Base-by-base conservation (phyloP, 257 asterid genomes). In the Salvia rosmarinus region DNA sequence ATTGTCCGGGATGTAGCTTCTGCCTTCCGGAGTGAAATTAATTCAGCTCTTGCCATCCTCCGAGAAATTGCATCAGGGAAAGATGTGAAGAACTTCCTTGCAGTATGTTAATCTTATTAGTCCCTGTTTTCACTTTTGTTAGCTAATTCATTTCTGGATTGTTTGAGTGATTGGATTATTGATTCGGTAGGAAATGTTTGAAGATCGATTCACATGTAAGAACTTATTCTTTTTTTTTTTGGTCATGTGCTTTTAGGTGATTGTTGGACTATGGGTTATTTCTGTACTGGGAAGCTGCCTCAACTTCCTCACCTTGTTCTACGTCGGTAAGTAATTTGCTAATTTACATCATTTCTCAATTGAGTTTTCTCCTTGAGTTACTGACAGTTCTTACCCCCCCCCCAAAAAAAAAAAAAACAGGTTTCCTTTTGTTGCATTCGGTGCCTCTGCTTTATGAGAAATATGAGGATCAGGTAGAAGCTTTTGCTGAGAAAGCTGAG, bases 401-500 rank as follows among this genome's bases (percentile, higher is more conserved):
- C n/a, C n/a, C n/a, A n/a, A n/a, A n/a, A n/a, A n/a, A n/a, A n/a
- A n/a, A n/a, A 43, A 71, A 71, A 77, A 75, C 85, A 92, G 98
- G 84, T 68, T 82, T 86, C 47, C 74, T 90, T 50, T 70, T 88
- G 79, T 64, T 92, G 87, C 95, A 82, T 70, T 81, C 96, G 0
- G 88, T 87, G 73, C 97, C 98, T 16, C 76, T 86, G 71, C 77
- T 88, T 46, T 92, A 92, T 9, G 98, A 92, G 76, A 90, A 85
- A 67, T 85, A 84, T 1, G 97, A 92, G 83, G 93, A 90, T 77
- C 87, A 90, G 87, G 84, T 92, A 19, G 97, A 92, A 63, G 85
- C 90, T 43, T 85, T 90, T 76, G 96, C 87, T 42, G 98, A 92
- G 88, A 92, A 90, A 78, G 97, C 91, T 1, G 96, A 84, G 80